Evolutionary conservation across 2,329 filamentous ascomycete genomes (phyloP), one percentile per base, ranked within the genome.

Genomic region (Sclerotinia subarctica): DNA sequence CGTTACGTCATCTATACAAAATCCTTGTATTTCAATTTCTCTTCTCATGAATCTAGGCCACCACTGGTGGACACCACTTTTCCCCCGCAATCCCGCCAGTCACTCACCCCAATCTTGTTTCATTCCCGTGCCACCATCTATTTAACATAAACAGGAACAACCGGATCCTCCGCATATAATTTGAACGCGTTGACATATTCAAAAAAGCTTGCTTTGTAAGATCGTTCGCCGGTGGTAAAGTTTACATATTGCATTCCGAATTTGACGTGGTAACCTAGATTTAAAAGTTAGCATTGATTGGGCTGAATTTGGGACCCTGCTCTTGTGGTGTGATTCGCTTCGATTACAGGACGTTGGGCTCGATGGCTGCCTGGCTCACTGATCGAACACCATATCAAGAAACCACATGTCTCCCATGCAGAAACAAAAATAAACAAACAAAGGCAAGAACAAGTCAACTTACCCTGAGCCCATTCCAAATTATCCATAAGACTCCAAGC

Each of bases 401-500:
- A 42, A 42, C 15, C 38, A 42, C 38, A 42, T 17, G n/a, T n/a
- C 53, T 56, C 2, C 21, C 5, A 7, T 5, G 29, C 10, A 13
- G 8, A 42, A 29, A 26, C 13, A 52, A 17, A 10, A 5, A 1
- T 15, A 7, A 7, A 24, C 10, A 4, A 32, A 1, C 11, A 10
- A 2, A 46, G 19, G 6, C 13, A 24, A 26, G n/a, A 42, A 32
- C 29, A 38, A 5, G 17, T 46, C 44, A 57, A 58, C 68, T 29
- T 4, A 69, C 68, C 68, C 5, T 17, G 3, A 51, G 90, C 88
- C 74, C 74, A 76, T 63, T 76, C 74, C 35, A 76, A 59, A 70
- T 74, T 75, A 70, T 96, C 92, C 84, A 95, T 85, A 70, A 95
- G 84, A 77, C 88, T 91, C 92, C 92, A 96, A n/a, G 90, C 92